Evolutionary conservation across 2,329 filamentous ascomycete species (phyloP), one percentile per base, ranked within the genome.

Genomic region (Coniochaeta hoffmannii): DNA sequence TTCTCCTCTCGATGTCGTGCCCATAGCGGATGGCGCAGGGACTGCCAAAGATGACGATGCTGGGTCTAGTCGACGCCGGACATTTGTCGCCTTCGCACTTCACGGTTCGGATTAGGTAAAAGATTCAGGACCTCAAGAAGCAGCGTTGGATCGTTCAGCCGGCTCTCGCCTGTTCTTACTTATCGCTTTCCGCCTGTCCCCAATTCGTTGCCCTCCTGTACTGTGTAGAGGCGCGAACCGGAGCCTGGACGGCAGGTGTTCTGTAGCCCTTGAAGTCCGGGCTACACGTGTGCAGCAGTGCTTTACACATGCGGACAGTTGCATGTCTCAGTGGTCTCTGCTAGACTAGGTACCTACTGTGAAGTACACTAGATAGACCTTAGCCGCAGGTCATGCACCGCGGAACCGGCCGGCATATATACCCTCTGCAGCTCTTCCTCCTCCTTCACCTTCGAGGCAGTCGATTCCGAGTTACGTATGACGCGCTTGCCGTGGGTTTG

Each of bases 61-160:
- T 34, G 38, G 53, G 12, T 15, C 41, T 30, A 32, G 52, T 28
- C 26, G 15, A 41, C 36, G n/a, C 30, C 52, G 36, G 34, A 44
- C 50, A 31, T 36, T 19, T 4, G 19, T 28, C 41, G 41, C 41
- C 41, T 46, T 46, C 41, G n/a, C 26, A 5, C 24, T 46, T 46
- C 36, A 5, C 54, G 55, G 56, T 64, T 61, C 53, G 50, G 51
- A 65, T 66, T 66, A 66, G 59, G 63, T 65, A 66, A 65, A 57
- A 61, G 60, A 58, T 60, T 58, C 14, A 15, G 36, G 8, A 19
- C 34, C 4, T 22, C 17, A 22, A 11, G n/a, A n/a, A 19, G 22
- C 36, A 5, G 8, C 17, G 17, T 15, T 36, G 34, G 34, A 19
- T 41, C 9, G 7, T 10, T 38, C 6, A n/a, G n/a, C n/a, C n/a